Evolutionary conservation across 2,329 filamentous ascomycete species (phyloP).

Genomic region (Fusarium goolgardi): DNA sequence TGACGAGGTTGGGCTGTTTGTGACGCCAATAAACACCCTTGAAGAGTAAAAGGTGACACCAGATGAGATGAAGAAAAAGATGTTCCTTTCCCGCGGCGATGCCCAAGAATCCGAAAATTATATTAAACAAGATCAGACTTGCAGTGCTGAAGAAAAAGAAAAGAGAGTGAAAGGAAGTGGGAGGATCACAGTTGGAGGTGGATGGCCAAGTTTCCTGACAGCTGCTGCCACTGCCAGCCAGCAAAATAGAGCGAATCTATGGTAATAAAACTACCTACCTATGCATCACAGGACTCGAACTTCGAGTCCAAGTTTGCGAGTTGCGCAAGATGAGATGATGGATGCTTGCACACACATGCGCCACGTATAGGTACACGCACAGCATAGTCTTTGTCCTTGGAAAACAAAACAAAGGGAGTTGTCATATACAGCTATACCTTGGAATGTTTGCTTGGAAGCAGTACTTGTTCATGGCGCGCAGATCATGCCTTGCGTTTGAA

Average conservation of each 20-base stretch:
- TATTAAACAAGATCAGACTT: not conserved
- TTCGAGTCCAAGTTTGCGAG: conserved; percentile 44
- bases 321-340: conserved; percentile 25
- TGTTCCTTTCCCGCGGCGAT: conserved; percentile 2
- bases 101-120: conserved; percentile 5
- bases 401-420: not conserved
- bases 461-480: not conserved
- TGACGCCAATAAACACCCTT: conserved; percentile 20
- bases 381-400: conserved; percentile 17
- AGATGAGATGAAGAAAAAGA: conserved; percentile 16
- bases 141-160: not conserved
- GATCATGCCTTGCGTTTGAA: not conserved
- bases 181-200: not conserved
- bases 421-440: not conserved
- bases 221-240: conserved; percentile 9
- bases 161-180: not conserved
- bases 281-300: conserved; percentile 30
- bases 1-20: conserved; percentile 20
- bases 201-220: conserved; percentile 13
- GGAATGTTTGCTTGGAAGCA: conserved; percentile 3
- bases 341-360: conserved; percentile 17
- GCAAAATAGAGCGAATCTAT: conserved; percentile 5
- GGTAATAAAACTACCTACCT: not conserved
- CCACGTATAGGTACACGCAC: conserved; percentile 25
- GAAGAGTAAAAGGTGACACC: conserved; percentile 35